Evolutionary conservation across 2,329 filamentous ascomycete species (phyloP).

Genomic region (Tolypocladium cylindrosporum): DNA sequence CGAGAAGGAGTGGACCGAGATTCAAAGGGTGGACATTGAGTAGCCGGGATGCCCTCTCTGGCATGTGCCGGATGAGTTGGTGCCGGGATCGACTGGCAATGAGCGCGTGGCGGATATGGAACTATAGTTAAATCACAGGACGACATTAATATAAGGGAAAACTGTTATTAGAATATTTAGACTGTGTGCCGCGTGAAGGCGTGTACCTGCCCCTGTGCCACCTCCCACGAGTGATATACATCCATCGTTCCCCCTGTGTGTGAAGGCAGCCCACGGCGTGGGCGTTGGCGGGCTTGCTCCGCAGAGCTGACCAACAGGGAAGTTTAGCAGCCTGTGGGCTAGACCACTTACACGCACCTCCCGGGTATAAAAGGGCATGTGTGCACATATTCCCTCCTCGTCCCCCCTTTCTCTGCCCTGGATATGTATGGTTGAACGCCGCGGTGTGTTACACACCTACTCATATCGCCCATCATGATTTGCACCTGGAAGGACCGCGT

Average conservation of each 20-base stretch:
- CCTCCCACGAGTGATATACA: neutral
- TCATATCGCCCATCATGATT: neutral
- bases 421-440: neutral
- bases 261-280: neutral
- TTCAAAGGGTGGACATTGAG: conserved; percentile 49
- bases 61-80: neutral
- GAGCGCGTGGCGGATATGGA: neutral
- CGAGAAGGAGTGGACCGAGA: conserved; percentile 55
- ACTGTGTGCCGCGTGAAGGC: neutral
- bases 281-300: neutral
- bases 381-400: neutral
- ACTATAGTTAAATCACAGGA: neutral
- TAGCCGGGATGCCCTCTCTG: conserved; percentile 11
- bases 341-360: neutral
- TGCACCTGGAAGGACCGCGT: neutral
- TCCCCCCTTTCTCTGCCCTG: neutral
- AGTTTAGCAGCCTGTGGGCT: neutral
- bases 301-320: neutral
- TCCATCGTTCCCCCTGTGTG: neutral
- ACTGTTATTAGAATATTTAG: no score
- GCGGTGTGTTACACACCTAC: neutral
- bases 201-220: neutral
- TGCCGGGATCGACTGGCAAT: neutral
- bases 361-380: neutral
- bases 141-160: neutral